phyloP scores from a whole-genome alignment of 1,139 yeast genomes.

The Suhomyces wounanorum region DNA sequence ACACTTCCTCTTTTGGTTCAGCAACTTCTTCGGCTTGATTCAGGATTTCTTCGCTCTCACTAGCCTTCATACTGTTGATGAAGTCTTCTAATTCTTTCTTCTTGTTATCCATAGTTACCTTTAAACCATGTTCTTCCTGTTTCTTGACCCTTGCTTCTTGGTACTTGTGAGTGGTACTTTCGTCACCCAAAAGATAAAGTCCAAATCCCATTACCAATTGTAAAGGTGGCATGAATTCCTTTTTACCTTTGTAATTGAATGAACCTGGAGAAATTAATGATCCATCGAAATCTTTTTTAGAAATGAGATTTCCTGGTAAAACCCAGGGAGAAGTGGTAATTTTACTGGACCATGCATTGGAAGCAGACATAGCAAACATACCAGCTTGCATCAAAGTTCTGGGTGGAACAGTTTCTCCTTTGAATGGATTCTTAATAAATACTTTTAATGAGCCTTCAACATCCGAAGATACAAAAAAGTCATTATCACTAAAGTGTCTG shows the following conservation, averaged over 20 bases:
- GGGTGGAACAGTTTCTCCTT: constrained; percentile 69
- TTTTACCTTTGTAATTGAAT: constrained; percentile 58
- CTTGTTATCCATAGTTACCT: constrained; percentile 40
- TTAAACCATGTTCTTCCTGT: constrained; percentile 51
- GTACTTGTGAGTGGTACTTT: constrained; percentile 48
- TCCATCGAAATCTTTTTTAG: constrained; percentile 69
- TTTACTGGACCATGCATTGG: constrained; percentile 89
- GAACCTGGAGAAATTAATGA: constrained; percentile 65
- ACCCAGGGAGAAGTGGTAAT: constrained; percentile 84
- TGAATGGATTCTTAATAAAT: constrained; percentile 73
- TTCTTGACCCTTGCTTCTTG: constrained; percentile 36
- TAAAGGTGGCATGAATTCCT: constrained; percentile 73
- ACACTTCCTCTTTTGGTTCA: not conserved
- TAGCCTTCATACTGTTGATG: constrained; percentile 15
- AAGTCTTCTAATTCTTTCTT: constrained; percentile 26
- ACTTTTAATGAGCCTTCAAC: constrained; percentile 74
- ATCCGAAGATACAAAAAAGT: constrained; percentile 74
- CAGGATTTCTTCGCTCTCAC: constrained; percentile 8
- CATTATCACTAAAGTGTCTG: constrained; percentile 73
- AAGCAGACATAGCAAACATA: constrained; percentile 73
- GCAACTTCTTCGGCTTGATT: constrained; percentile 15
- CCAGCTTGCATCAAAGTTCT: constrained; percentile 91
- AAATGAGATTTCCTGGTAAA: constrained; percentile 63
- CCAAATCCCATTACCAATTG: constrained; percentile 91
- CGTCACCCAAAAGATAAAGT: constrained; percentile 71